Conservation (phyloP, 805 yeast species). For the Cyberlindnera veronae region DNA sequence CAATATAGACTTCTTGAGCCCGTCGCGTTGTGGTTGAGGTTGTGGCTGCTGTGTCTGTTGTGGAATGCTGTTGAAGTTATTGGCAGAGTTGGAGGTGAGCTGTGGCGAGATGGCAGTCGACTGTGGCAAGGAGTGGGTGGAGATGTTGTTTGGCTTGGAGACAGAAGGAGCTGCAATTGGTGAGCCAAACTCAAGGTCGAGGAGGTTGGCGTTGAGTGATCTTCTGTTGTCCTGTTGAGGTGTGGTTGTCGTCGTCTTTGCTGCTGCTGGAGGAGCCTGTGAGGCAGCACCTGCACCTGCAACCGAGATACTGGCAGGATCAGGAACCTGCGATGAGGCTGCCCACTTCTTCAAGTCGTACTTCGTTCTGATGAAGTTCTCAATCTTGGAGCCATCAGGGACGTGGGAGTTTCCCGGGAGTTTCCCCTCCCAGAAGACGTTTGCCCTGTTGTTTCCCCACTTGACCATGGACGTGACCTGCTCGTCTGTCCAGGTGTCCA, state of each 20-base stretch:
- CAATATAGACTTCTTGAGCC: conserved; percentile 85
- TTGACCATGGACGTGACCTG: conserved; percentile 76
- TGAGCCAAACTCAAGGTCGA: conserved; percentile 32
- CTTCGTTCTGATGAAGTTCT: conserved; percentile 86
- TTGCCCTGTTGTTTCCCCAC: conserved; percentile 85
- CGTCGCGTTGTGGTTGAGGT: conserved; percentile 33
- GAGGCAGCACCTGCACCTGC: conserved; percentile 4
- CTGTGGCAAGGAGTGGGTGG: conserved; percentile 9
- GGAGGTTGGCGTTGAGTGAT: conserved; percentile 17
- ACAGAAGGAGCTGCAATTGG: conserved; percentile 22
- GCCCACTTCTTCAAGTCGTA: conserved; percentile 91
- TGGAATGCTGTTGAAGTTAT: conserved; percentile 7
- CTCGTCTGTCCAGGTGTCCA: conserved; percentile 95
- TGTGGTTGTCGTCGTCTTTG: conserved; percentile 10
- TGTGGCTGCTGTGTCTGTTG: conserved; percentile 15
- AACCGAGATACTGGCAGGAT: conserved; percentile 37
- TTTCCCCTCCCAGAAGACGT: conserved; percentile 78
- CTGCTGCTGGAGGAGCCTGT: conserved; percentile 7
- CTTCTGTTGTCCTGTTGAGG: conserved; percentile 16
- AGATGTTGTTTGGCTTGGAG: conserved; percentile 1
- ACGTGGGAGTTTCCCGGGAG: conserved; percentile 61
- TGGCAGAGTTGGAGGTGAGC: conserved; percentile 6
- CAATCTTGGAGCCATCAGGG: conserved; percentile 83
- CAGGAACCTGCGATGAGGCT: conserved; percentile 50
- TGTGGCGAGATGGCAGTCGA: conserved; percentile 5